Base-by-base conservation (phyloP, 306 rosid species). In the Pyrus pyrifolia region DNA sequence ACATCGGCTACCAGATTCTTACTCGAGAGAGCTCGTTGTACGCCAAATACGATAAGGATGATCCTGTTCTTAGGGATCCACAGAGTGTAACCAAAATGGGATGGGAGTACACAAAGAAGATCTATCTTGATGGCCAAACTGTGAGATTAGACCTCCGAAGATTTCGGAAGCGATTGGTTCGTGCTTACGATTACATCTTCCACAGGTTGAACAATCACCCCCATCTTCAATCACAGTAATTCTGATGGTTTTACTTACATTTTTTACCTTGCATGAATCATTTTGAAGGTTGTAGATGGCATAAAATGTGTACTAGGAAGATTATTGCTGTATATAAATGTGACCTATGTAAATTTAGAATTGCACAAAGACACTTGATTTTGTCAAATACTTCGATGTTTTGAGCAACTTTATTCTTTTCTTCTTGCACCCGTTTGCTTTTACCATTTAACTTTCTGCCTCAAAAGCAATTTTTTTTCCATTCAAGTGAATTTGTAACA, bases 21-120 rank as follows among this genome's bases (percentile, higher is more conserved):
- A 74, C 92, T 0, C 83, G 72, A 68, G 99, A 96, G 81, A 96
- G 99, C 81, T 87, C 99, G 6, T 79, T 96, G 38, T 92, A 76
- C 44, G 82, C 46, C 3, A 79, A 11, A 52, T 92, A 90, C 65
- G 86, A 80, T 58, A 79, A 62, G 75, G 72, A 83, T 55, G 97
- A 96, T 79, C 86, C 87, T 49, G 75, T 96, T 82, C 85, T 96
- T 46, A 81, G 76, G 35, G 84, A 96, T 82, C 97, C 98, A 21
- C 5, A 42, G 3, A 89, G 97, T 77, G 86, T 96, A 13, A 90
- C 63, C 61, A 62, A 74, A 18, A 91, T 86, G 67, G 98, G 98
- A 17, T 96, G 99, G 99, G 82, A 91, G 57, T 96, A 80, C 85
- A 96, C 99, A 3, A 96, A 96, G 82, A 89, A 87, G 75, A 88